Base-by-base conservation (phyloP, 371 early-diverging fungal genomes). In the Mortierella sp. region DNA sequence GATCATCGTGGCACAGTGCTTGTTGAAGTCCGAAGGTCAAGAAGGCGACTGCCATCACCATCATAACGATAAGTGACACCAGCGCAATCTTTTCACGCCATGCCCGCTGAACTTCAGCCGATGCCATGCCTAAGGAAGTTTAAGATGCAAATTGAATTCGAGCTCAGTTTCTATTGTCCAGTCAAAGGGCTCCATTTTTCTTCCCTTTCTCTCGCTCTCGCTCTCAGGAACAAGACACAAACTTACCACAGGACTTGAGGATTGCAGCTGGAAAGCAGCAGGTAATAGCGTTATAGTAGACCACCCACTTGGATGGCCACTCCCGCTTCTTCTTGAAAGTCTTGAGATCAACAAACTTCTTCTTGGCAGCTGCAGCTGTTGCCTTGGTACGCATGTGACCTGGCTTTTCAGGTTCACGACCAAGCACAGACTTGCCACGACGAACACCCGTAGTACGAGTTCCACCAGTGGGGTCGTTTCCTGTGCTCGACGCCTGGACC, bases 1-100 rank as follows among this genome's bases (percentile, higher is more conserved):
- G 68, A 26, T 70, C 72, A 30, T 80, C 72, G 28, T 71, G 81
- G 61, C 91, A 91, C 1, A 91, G 76, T 2, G 84, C 85, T 59
- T 87, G 85, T 15, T 88, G 89, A 57, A 90, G 86, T 18, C 89
- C 91, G 79, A 92, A 92, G 18, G 94, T 94, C 62, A 95, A 75
- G 75, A 93, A 94, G 7, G 92, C 94, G 25, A 95, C 93, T 43
- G 84, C 84, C 6, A 81, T 82, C 84, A 93, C 93, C 64, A 94
- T 87, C 18, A 86, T 47, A 7, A 93, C 37, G 52, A 95, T 93
- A 45, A 95, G 84, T 21, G 87, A 84, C 21, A 93, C 90, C 43
- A 96, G 83, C 0, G 91, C 94, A 51, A 96, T 92, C 74, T 96
- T 96, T 83, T 96, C 96, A 76, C 95, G 84, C 89, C 92, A 96